Percentiles rank a stretch among this genome's conserved stretches.
These are phyloP conservation scores for Canna indica DNA, from an alignment of 176 grass and related monocot genomes.

Conservation along the genomic window DNA sequence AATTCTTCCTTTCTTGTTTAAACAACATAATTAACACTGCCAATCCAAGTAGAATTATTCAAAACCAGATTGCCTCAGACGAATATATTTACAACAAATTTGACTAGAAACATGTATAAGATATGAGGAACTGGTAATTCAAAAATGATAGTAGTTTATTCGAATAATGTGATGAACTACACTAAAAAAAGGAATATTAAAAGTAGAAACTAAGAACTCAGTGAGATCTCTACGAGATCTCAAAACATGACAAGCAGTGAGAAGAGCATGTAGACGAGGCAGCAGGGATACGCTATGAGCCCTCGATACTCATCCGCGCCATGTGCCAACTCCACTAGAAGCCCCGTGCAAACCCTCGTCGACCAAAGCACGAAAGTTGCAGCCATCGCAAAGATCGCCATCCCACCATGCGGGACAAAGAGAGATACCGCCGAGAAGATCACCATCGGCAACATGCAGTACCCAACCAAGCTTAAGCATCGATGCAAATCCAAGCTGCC, in stretches of 20 bases:
- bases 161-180: too few species aligned
- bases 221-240: slow-evolving; percentile 12
- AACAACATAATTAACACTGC: too few species aligned
- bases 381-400: slow-evolving; percentile 57
- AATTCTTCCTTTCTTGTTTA: too few species aligned
- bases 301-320: slow-evolving; percentile 68
- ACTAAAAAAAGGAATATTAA: too few species aligned
- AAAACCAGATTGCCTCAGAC: too few species aligned
- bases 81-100: too few species aligned
- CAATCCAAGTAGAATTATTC: too few species aligned
- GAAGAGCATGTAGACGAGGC: slow-evolving; percentile 93
- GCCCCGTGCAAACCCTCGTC: slow-evolving; percentile 73
- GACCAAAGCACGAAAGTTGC: slow-evolving; percentile 79
- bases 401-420: slow-evolving; percentile 59
- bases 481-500: slow-evolving; percentile 75
- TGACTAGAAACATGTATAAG: too few species aligned
- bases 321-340: slow-evolving; percentile 75
- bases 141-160: too few species aligned
- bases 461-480: slow-evolving; percentile 79
- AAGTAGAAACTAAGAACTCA: background rate
- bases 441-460: slow-evolving; percentile 95
- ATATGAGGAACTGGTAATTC: too few species aligned
- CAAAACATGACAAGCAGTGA: slow-evolving; percentile 82
- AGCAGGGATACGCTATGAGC: slow-evolving; percentile 70
- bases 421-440: slow-evolving; percentile 82